These are phyloP conservation scores for Ophiostoma himal-ulmi DNA, from an alignment of 2,329 filamentous ascomycete species.

Conservation along the genomic window DNA sequence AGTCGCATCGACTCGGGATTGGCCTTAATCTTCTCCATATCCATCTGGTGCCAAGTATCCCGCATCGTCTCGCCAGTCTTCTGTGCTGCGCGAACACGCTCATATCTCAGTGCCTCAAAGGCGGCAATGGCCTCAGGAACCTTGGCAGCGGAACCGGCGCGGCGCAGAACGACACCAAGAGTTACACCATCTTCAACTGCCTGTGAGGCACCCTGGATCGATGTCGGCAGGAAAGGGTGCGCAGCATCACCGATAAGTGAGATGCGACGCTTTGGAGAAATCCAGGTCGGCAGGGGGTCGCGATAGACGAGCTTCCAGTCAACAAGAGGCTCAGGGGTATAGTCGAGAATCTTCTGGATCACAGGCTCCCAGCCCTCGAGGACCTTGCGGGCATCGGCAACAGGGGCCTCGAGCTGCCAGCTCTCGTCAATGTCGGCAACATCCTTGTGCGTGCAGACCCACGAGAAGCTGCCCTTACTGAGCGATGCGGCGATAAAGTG, in stretches of 20 bases:
- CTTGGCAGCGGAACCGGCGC: constrained; percentile 13
- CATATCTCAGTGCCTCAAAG: constrained; percentile 33
- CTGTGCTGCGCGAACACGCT: constrained; percentile 32
- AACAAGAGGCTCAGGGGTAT: constrained; percentile 37
- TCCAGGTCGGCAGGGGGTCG: constrained; percentile 40
- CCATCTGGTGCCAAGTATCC: constrained; percentile 33
- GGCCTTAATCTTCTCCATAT: constrained; percentile 30
- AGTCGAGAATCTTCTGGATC: constrained; percentile 40
- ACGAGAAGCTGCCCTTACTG: constrained; percentile 47
- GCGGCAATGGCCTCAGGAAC: constrained; percentile 30
- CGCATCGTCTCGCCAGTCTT: constrained; percentile 33
- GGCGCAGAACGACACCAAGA: constrained; percentile 34
- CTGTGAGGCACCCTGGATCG: constrained; percentile 44
- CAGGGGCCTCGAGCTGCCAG: constrained; percentile 39
- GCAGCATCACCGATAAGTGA: constrained; percentile 46
- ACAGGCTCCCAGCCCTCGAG: constrained; percentile 45
- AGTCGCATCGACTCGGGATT: constrained; percentile 31
- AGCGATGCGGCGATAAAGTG: constrained; percentile 49
- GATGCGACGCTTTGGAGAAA: constrained; percentile 38
- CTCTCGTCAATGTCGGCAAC: constrained; percentile 43
- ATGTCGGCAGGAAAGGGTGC: constrained; percentile 46
- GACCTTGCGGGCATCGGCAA: constrained; percentile 38
- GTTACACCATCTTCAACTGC: constrained; percentile 47
- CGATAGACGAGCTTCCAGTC: constrained; percentile 41
- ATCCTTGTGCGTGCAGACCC: constrained; percentile 49